Evolutionary conservation across 768 basidiomycete genomes (phyloP).

Genomic region (Lyophyllum semitale): DNA sequence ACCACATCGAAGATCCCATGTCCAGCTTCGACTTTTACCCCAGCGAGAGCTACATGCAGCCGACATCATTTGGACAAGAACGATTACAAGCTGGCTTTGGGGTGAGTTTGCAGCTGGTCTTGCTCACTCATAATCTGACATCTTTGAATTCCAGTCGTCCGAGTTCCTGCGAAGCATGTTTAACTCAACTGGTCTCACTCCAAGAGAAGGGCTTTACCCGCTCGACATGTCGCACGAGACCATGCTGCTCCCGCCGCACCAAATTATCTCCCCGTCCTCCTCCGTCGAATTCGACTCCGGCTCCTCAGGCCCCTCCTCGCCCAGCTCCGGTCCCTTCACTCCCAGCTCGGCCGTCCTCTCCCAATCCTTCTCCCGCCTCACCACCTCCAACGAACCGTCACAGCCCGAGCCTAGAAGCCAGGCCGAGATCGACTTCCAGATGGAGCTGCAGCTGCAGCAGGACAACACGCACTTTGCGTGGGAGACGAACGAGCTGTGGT

Average conservation of each 20-base stretch:
- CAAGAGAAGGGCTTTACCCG: slow-evolving; percentile 35
- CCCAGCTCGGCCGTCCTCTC: slow-evolving; percentile 37
- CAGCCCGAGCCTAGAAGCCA: slow-evolving; percentile 31
- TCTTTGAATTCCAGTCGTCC: slow-evolving; percentile 37
- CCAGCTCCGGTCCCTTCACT: slow-evolving; percentile 51
- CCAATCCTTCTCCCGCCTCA: slow-evolving; percentile 28
- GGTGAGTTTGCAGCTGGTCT: slow-evolving; percentile 27
- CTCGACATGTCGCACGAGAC: slow-evolving; percentile 43
- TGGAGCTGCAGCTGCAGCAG: slow-evolving; percentile 41
- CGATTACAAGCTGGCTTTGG: slow-evolving; percentile 50
- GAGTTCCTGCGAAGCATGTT: slow-evolving; percentile 54
- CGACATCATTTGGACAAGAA: slow-evolving; percentile 33
- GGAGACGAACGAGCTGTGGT: slow-evolving; percentile 34
- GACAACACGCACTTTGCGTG: slow-evolving; percentile 40
- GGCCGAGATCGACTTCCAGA: slow-evolving; percentile 37
- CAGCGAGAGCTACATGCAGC: slow-evolving; percentile 37
- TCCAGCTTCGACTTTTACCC: slow-evolving; percentile 61
- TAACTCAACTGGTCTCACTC: slow-evolving; percentile 23
- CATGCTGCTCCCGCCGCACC: slow-evolving; percentile 40
- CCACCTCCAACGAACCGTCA: slow-evolving; percentile 19
- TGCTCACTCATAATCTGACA: slow-evolving; percentile 9
- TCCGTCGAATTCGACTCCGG: slow-evolving; percentile 44
- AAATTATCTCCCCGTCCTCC: slow-evolving; percentile 53
- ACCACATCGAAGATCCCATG: slow-evolving; percentile 43
- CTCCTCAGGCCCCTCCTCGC: slow-evolving; percentile 53